Base-by-base conservation (phyloP, 2,329 filamentous ascomycete genomes). In the Cladosporium oxysporum region DNA sequence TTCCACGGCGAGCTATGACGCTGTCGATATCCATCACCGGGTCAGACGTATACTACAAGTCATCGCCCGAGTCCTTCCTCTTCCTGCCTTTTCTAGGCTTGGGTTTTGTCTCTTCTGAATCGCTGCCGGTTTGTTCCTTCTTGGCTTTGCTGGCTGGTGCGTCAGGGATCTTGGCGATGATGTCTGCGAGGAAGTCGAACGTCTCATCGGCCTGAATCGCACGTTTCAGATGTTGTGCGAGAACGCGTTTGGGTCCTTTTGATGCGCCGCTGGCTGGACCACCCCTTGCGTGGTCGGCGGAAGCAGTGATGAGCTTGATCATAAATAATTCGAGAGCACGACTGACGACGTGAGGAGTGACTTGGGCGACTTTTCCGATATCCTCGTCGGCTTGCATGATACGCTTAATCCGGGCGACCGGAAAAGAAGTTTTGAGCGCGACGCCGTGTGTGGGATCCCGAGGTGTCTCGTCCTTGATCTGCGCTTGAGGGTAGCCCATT, bases 311-410 rank as follows among this genome's bases (percentile, higher is more conserved):
- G 65, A 99, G 85, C 50, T 92, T 90, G 69, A 98, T 92, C 95
- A 99, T 99, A 77, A 99, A 99, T 10, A 99, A 85, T 80, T 99
- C 95, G 7, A 99, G 85, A 18, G 95, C 95, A 82, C 75, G 84
- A 88, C 87, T 88, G 53, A 98, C 94, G 29, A 94, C 95, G 65
- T 97, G 96, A 18, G 94, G 94, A 0, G 95, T 97, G 68, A 98
- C 95, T 79, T 99, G 95, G 4, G 95, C 93, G 11, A 99, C 95
- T 81, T 99, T 99, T 68, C 95, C 95, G 0, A 99, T 93, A 77
- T 99, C 95, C 76, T 99, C 95, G 75, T 99, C 95, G 12, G 94
- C 94, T 80, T 99, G 95, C 95, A 99, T 98, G 74, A 99, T 98
- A 61, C 95, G 89, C 84, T 99, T 99, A 83, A 99, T 99, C 68